Base-by-base conservation (phyloP, 1,284 basidiomycete species). In the Puccinia horiana region DNA sequence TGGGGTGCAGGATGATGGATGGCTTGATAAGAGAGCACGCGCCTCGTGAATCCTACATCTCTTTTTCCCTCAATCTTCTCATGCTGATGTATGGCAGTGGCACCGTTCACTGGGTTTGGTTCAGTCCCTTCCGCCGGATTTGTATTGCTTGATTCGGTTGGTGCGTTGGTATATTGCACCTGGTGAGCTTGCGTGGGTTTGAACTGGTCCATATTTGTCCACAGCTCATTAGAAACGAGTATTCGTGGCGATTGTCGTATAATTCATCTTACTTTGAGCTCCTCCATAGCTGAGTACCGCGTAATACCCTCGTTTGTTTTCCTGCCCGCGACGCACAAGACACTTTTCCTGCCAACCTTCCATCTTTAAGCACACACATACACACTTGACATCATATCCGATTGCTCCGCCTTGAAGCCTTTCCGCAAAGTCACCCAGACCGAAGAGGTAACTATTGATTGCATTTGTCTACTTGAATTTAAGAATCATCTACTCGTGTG, bases 11-110 rank as follows among this genome's bases (percentile, higher is more conserved):
- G 23, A 40, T n/a, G n/a, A n/a, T 42, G 63, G 37, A 65, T 40
- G 32, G 56, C 26, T 58, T 58, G 56, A 32, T n/a, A 58, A 29
- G 56, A 58, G 56, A 29, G 63, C 63, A 65, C 63, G 40, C 32
- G 63, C 63, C 63, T 42, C 37, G 18, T 42, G 23, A 42, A 65
- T 65, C 63, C 40, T 63, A 37, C 63, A 65, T 65, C 35, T 42
- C 3, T 42, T 65, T n/a, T 42, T 37, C 63, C 37, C 37, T 61
- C 58, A 61, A 35, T 61, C 58, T 65, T 65, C 63, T 65, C 63
- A 65, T 65, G 63, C 63, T 65, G 63, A 42, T 65, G 63, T 42
- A 9, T 32, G 16, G 58, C 58, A 35, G 58, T 65, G 20, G 37
- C 37, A 42, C 63, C 37, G 32, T 42, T 42, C 37, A 16, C 63